phyloP scores from a whole-genome alignment of 169 alveolate genomes.

The Plasmodium reichenowi region DNA sequence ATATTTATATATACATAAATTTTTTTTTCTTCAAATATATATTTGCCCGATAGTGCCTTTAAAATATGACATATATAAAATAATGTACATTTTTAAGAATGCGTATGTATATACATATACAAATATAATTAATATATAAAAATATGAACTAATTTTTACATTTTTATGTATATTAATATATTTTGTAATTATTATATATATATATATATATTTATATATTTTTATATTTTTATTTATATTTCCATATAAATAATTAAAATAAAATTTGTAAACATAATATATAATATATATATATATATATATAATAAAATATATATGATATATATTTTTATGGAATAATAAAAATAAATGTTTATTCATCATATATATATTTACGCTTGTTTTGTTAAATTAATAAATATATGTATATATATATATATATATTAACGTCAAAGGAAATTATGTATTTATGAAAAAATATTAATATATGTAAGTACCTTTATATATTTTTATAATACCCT shows the following conservation, averaged over 20 bases:
- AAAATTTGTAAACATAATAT: neutral
- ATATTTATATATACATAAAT: too few species aligned
- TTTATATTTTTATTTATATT: neutral
- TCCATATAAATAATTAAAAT: neutral
- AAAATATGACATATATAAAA: neutral
- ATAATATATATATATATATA: neutral
- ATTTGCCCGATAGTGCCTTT: too few species aligned
- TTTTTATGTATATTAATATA: neutral
- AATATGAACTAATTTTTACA: neutral
- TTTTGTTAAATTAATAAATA: neutral
- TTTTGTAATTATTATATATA: neutral
- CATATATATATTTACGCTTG: constrained; percentile 2
- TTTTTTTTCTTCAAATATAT: too few species aligned
- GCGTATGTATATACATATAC: neutral
- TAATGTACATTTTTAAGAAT: neutral
- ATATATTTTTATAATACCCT: too few species aligned
- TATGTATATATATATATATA: neutral
- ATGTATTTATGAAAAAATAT: too few species aligned
- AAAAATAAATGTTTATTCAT: neutral
- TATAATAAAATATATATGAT: constrained; percentile 10
- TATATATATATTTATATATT: neutral
- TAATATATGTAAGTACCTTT: neutral
- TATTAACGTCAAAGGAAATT: neutral
- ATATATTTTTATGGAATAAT: constrained; percentile 10
- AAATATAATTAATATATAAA: neutral